Base-by-base conservation (phyloP, 179 eudicot species). In the Sideroxylon spinosum region DNA sequence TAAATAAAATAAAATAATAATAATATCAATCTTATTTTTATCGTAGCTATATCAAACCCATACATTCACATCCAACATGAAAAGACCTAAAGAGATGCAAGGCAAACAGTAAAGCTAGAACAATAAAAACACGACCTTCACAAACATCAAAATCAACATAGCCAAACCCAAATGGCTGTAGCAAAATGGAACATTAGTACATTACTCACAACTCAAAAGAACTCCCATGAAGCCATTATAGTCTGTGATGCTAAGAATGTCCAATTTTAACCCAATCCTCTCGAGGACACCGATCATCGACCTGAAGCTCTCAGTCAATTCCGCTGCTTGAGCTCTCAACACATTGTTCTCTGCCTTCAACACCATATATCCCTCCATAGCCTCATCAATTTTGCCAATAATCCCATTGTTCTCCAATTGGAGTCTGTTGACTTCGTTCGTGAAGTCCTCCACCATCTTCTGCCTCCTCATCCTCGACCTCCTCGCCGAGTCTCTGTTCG, bases 401-500 rank as follows among this genome's bases (percentile, higher is more conserved):
- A 71, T 50, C 2, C 19, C 64, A 25, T 60, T 73, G 76, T 78
- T 84, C 37, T 73, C 46, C 10, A 50, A 37, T 55, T 74, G 71
- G 78, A 81, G 56, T 20, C 46, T 52, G 20, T 60, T 73, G 9
- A 67, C 26, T 46, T 76, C 78, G n/a, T 46, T 70, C 2, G 48
- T 71, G 44, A 86, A 74, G 44, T 84, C 85, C 53, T 81, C 82
- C n/a, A 82, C 57, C 8, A 71, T 71, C 52, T 84, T 59, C 70
- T 86, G 56, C 56, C 10, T 52, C 56, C 75, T 84, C 80, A 79
- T 75, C 74, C 85, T 78, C 28, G 86, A 86, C 32, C 88, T 74
- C 55, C 85, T 72, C 3, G 86, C 88, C 0, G 88, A 86, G 57
- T 86, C 88, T 48, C 88, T 66, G 57, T 86, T 86, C 19, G 86